Conservation (phyloP, 2,329 filamentous ascomycete genomes). For the Pseudogymnoascus sp. region DNA sequence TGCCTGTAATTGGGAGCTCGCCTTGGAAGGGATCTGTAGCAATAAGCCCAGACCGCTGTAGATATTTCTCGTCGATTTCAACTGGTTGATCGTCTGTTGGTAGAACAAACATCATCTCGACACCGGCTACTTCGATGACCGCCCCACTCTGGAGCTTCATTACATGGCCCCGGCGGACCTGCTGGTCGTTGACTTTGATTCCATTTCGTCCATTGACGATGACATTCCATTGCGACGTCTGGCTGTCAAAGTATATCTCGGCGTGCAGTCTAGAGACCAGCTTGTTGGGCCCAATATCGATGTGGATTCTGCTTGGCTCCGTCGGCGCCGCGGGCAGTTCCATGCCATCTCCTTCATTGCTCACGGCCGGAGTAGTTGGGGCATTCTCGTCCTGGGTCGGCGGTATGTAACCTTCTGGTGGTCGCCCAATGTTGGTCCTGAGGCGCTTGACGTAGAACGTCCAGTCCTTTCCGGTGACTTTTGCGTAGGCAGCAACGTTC, state of each 20-base stretch:
- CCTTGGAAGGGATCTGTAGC: slow-evolving; percentile 19
- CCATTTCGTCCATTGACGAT: slow-evolving; percentile 87
- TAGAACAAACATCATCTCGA: slow-evolving; percentile 99
- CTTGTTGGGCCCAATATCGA: slow-evolving; percentile 81
- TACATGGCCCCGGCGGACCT: slow-evolving; percentile 56
- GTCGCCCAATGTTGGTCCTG: slow-evolving; percentile 68
- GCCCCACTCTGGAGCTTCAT: slow-evolving; percentile 72
- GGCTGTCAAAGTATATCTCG: slow-evolving; percentile 62
- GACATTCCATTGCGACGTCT: slow-evolving; percentile 70
- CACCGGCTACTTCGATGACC: slow-evolving; percentile 82
- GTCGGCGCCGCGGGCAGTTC: slow-evolving; percentile 1
- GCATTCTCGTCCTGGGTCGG: slow-evolving; percentile 16
- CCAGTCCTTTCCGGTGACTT: slow-evolving; percentile 75
- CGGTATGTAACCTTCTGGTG: slow-evolving; percentile 41
- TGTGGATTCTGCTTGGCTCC: slow-evolving; percentile 50
- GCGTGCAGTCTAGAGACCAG: slow-evolving; percentile 72
- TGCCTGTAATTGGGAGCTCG: slow-evolving; percentile 9
- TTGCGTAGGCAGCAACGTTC: slow-evolving; percentile 67
- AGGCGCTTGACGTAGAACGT: slow-evolving; percentile 74
- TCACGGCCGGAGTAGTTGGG: slow-evolving; percentile 25
- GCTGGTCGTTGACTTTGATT: slow-evolving; percentile 69
- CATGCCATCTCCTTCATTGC: slow-evolving; percentile 36
- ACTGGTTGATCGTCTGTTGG: slow-evolving; percentile 62
- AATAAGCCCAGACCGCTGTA: slow-evolving; percentile 56
- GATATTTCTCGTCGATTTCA: slow-evolving; percentile 59